Base-by-base conservation (phyloP, 2,329 filamentous ascomycete genomes). In the Ophiostoma fasciatum region DNA sequence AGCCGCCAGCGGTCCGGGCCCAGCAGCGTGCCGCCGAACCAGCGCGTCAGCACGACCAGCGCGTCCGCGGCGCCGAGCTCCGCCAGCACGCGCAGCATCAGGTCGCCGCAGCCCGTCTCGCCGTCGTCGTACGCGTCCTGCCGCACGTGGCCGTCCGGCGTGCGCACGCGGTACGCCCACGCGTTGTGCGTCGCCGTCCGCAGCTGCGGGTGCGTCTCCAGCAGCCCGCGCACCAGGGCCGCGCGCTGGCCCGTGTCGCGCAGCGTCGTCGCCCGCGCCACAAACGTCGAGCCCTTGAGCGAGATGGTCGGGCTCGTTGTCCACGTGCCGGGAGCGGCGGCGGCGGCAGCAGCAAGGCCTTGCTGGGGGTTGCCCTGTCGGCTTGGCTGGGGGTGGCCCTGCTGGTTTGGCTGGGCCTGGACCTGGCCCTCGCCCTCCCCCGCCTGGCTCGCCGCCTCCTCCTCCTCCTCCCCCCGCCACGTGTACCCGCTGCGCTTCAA, bases 401-500 rank as follows among this genome's bases (percentile, higher is more conserved):
- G 35, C 25, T 42, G 44, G 10, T 29, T 48, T 36, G 31, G 46
- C 20, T 35, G n/a, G n/a, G n/a, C n/a, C n/a, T n/a, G n/a, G n/a
- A n/a, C 23, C 17, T 28, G 14, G 25, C 13, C 3, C 4, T 28
- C 22, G 6, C 22, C 38, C 26, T 45, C 8, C 21, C 13, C 28
- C 13, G 38, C 33, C 25, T 4, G 39, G 13, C 11, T 19, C 13
- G 4, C 29, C 37, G 21, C 28, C 36, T 36, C 33, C 19, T 31
- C 38, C 4, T 23, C 41, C 38, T 59, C 55, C 5, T 62, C 61
- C 12, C 59, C 60, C 28, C 57, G 57, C 64, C 69, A 74, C 40
- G 71, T 62, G 51, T 90, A 90, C 2, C 79, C 82, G 52, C 79
- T 76, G 46, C 84, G 64, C 55, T 83, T 85, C 47, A 93, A 62